These are phyloP conservation scores for Brassica carinata DNA, from an alignment of 345 rosid species.

Conservation along the genomic window DNA sequence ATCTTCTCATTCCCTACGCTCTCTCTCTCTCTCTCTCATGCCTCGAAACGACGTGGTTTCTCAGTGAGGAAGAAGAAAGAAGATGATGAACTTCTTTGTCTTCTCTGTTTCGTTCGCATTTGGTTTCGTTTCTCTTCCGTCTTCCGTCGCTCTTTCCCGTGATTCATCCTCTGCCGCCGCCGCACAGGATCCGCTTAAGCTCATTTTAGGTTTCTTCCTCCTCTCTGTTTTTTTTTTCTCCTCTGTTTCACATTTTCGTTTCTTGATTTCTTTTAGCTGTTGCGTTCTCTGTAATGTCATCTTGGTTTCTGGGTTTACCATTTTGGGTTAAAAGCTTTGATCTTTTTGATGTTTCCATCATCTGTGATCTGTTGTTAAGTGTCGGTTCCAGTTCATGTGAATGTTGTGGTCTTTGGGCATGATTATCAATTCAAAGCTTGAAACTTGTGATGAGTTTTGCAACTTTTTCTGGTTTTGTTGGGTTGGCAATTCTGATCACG, in stretches of 20 bases:
- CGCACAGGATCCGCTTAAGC: slow-evolving; percentile 53
- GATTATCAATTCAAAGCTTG: slow-evolving; percentile 1
- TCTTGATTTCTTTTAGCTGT: not conserved
- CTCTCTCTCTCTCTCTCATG: slow-evolving; percentile 18
- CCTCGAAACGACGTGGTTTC: slow-evolving; percentile 11
- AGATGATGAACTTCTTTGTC: slow-evolving; percentile 25
- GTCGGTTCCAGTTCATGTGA: not conserved
- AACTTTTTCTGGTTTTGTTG: not conserved
- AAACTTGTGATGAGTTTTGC: slow-evolving; percentile 2
- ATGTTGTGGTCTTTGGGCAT: not conserved
- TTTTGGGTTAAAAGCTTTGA: not conserved
- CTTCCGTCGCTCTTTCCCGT: slow-evolving; percentile 14
- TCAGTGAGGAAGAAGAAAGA: slow-evolving; percentile 20
- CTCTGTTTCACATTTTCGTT: not conserved
- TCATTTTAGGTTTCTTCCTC: slow-evolving; percentile 52
- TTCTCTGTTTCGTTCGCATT: not conserved
- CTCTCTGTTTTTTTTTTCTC: not conserved
- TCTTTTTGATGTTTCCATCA: not conserved
- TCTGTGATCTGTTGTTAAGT: slow-evolving; percentile 19
- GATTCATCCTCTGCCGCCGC: slow-evolving; percentile 19
- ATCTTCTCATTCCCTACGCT: not conserved
- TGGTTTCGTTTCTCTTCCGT: slow-evolving; percentile 11
- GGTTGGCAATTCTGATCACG: not conserved
- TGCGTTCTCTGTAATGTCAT: not conserved
- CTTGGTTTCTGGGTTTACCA: not conserved